Conservation (phyloP, 345 rosid species). For the Trapa incisa region DNA sequence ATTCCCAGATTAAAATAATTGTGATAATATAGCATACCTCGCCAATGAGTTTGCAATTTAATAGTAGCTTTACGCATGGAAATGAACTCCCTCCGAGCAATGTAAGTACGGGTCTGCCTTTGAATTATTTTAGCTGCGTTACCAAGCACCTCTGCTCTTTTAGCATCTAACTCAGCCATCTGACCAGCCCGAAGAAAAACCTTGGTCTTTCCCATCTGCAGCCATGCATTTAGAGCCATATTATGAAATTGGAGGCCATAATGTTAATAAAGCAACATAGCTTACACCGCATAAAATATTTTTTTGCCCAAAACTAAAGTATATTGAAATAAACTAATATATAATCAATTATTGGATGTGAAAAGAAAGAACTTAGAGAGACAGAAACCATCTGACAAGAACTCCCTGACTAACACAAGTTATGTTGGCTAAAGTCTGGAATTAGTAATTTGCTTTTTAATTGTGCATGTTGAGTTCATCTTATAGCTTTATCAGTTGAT, state of each 20-base stretch:
- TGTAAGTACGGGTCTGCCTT: slow-evolving; percentile 73
- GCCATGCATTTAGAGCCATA: slow-evolving; percentile 11
- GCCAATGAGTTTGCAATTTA: slow-evolving; percentile 63
- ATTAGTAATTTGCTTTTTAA: no score
- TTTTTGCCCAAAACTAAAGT: no score
- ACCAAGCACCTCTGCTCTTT: slow-evolving; percentile 97
- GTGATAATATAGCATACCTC: slow-evolving; percentile 41
- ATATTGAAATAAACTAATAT: no score
- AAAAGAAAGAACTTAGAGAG: no score
- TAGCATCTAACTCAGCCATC: slow-evolving; percentile 97
- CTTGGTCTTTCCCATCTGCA: slow-evolving; percentile 85
- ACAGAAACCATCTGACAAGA: no score
- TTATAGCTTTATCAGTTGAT: no score
- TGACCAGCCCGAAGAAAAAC: slow-evolving; percentile 98
- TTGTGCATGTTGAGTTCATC: no score
- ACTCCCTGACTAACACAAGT: no score
- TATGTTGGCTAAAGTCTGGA: no score
- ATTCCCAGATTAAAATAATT: not conserved
- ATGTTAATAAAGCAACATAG: not conserved
- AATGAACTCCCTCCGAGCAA: slow-evolving; percentile 75
- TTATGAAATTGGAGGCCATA: slow-evolving; percentile 5
- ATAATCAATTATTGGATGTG: no score
- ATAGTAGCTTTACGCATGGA: slow-evolving; percentile 71
- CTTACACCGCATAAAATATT: no score
- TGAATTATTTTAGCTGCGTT: slow-evolving; percentile 93